phyloP scores from a whole-genome alignment of 257 asterid species.

The Ilex aquifolium region DNA sequence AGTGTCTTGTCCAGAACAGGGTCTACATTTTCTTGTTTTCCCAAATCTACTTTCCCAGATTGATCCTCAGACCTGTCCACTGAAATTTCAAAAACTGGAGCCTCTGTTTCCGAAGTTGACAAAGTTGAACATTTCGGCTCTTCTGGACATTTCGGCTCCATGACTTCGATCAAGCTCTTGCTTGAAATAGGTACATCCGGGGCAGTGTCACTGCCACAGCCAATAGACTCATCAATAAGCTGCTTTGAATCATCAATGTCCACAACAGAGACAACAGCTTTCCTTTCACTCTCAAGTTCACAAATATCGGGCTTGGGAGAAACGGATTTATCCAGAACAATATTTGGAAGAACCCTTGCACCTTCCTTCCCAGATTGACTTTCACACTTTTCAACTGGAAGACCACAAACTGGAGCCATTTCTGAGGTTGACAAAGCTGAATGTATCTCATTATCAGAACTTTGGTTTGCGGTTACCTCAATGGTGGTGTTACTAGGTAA shows the following conservation, averaged over 20 bases:
- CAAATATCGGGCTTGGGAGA: not conserved
- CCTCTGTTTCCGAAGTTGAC: slow-evolving; percentile 7
- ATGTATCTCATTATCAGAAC: no score
- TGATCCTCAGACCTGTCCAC: slow-evolving; percentile 16
- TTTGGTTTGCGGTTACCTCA: no score
- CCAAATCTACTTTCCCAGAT: slow-evolving; percentile 15
- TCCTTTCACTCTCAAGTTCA: not conserved
- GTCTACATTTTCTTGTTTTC: slow-evolving; percentile 17
- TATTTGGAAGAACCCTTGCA: not conserved
- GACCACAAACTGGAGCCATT: not conserved
- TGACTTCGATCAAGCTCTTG: not conserved
- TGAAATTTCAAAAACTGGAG: slow-evolving; percentile 15
- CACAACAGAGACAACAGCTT: no score
- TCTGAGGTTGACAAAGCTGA: no score
- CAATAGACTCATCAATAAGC: no score
- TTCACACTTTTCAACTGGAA: slow-evolving; percentile 1
- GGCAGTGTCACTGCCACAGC: not conserved
- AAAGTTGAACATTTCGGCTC: no score
- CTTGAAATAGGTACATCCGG: slow-evolving; percentile 16
- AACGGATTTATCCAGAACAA: not conserved
- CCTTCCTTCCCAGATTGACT: not conserved
- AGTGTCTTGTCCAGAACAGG: not conserved
- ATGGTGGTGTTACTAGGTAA: no score
- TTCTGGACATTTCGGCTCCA: not conserved
- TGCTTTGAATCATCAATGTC: no score